Evolutionary conservation across 192 early-diverging fungal species (phyloP), one percentile per base, ranked within the genome.

Genomic region (Jimgerdemannia lactiflua): DNA sequence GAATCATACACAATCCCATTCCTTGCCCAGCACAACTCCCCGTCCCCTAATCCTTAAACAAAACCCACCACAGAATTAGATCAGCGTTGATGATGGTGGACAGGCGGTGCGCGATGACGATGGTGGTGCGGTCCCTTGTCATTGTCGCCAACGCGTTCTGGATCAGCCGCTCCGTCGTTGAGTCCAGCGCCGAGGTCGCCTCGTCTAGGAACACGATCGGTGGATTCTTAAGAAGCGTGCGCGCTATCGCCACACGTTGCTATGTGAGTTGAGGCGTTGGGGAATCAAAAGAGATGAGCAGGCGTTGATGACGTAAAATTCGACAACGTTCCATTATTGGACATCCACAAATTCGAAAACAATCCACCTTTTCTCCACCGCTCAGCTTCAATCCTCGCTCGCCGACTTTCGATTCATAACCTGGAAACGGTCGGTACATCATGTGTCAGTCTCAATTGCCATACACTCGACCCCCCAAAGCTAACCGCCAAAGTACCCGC

Each of bases 171-270:
- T 89, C 88, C 0, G 88, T 89, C 0, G 82, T 84, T 54, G 94
- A 91, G 76, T 98, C 96, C 67, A 98, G 79, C 8, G 96, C 96
- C 42, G 87, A 90, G 42, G 96, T 97, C 19, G 95, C 95, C 71
- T 98, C 96, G 83, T 98, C 96, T 4, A 98, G 80, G 29, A 97
- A 74, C 70, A 99, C 86, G 19, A 82, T 79, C 4, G 75, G 76
- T 49, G 83, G 88, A 65, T 89, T 82, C 82, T 95, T 96, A 42
- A 96, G 70, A 43, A 96, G 80, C 1, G 94, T 96, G 20, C 94
- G 77, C n/a, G 94, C 94, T 79, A 96, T 95, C 19, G 94, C 94
- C 6, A 96, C 89, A 49, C 94, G 83, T 80, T 96, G 94, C 84
- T 91, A 29, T 29, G 1, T 29, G 29, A 29, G 29, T 29, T 29